Percentiles rank a stretch among this genome's conserved stretches.
Evolutionary conservation across 1,284 basidiomycete genomes (phyloP).

Genomic region (Cryptococcus sp.): DNA sequence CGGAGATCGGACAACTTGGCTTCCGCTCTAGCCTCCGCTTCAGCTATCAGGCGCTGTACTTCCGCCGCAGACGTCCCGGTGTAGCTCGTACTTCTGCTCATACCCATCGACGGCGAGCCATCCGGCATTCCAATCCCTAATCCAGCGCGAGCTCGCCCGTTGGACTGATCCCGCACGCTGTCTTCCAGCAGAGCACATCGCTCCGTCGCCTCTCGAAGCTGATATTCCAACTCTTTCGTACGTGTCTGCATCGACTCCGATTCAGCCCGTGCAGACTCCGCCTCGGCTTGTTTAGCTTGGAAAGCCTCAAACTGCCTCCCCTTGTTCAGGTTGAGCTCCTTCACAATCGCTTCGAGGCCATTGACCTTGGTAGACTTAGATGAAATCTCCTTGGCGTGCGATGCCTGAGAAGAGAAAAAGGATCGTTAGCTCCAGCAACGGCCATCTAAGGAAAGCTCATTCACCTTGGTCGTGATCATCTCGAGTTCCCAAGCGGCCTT

Average conservation of each 20-base stretch:
- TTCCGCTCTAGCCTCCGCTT: constrained; percentile 75
- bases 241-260: constrained; percentile 72
- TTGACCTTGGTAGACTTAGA: constrained; percentile 65
- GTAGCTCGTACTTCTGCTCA: constrained; percentile 11
- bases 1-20: constrained; percentile 69
- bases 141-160: constrained; percentile 7
- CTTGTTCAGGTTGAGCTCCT: constrained; percentile 69
- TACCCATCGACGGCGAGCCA: constrained; percentile 17
- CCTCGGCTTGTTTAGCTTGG: constrained; percentile 80
- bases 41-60: constrained; percentile 71
- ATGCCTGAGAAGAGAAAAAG: constrained; percentile 57
- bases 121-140: constrained; percentile 5
- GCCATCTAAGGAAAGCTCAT: neutral
- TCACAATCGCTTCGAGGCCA: constrained; percentile 68
- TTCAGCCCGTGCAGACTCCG: constrained; percentile 75
- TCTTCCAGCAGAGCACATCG: constrained; percentile 69
- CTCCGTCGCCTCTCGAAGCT: constrained; percentile 75
- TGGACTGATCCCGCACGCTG: constrained; percentile 50
- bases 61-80: constrained; percentile 59
- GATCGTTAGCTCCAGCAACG: neutral
- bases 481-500: constrained; percentile 76
- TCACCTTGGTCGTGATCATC: constrained; percentile 70
- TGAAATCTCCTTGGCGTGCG: constrained; percentile 68
- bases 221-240: constrained; percentile 79
- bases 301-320: constrained; percentile 76